A percentile compares a stretch with the other conserved stretches of the same genome.
Evolutionary conservation across 306 rosid genomes (phyloP).

Genomic region (Cucurbita argyrosperma): DNA sequence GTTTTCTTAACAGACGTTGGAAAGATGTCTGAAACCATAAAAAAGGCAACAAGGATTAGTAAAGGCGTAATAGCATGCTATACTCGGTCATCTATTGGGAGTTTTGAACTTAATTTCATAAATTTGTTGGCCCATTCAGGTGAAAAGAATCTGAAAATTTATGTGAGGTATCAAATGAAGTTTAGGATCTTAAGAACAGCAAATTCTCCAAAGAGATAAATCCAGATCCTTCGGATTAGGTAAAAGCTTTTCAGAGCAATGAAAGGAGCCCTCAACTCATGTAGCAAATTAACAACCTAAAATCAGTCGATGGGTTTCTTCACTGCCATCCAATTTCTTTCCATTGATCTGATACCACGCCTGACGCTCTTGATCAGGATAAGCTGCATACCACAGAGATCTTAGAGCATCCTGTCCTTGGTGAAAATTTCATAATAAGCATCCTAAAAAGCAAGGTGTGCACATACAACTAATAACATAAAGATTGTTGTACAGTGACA

Average conservation of each 20-base stretch:
- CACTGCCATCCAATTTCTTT: conserved; percentile 99
- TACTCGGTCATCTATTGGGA: not conserved
- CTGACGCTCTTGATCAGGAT: conserved; percentile 53
- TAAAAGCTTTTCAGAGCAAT: conserved; percentile 6
- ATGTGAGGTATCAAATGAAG: not conserved
- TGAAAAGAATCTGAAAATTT: not conserved
- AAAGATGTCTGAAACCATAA: conserved; percentile 40
- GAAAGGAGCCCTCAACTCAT: not conserved
- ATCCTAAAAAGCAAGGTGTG: not conserved
- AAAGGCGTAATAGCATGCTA: not conserved
- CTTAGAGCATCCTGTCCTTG: conserved; percentile 58
- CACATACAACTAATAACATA: not conserved
- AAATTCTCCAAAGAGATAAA: conserved; percentile 91
- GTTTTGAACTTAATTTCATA: not conserved
- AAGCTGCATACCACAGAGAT: conserved; percentile 74
- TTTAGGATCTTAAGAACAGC: conserved; percentile 46
- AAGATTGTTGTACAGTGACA: not conserved
- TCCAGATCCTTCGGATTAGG: conserved; percentile 66
- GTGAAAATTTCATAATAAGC: conserved; percentile 14
- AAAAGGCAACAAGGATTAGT: not conserved
- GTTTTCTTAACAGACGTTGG: conserved; percentile 48
- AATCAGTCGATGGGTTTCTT: conserved; percentile 91
- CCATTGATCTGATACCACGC: conserved; percentile 91
- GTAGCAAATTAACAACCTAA: conserved; percentile 37
- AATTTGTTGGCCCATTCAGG: not conserved